Percentiles rank a stretch among this genome's conserved stretches.
These are phyloP conservation scores for Triticum monococcum DNA, from an alignment of 176 grass and related monocot genomes.

Conservation along the genomic window DNA sequence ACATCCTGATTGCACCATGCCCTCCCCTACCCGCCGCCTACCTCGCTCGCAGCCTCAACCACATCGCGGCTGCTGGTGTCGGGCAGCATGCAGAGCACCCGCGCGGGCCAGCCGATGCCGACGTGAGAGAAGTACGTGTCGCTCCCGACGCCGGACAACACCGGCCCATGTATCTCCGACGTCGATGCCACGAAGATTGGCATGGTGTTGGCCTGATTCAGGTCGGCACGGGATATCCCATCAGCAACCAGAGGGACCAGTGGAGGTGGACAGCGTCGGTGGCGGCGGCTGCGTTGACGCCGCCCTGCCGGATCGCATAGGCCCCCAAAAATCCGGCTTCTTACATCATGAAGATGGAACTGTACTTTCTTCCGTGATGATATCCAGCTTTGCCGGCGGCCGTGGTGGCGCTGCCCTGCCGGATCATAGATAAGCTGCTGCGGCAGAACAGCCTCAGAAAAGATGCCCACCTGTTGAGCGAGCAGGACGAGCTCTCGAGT, in stretches of 20 bases:
- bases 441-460: too few species aligned
- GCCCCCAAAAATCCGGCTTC: too few species aligned
- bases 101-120: slow-evolving; percentile 58
- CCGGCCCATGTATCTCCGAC: slow-evolving; percentile 58
- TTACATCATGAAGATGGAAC: too few species aligned
- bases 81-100: slow-evolving; percentile 72
- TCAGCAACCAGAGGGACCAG: slow-evolving; percentile 51
- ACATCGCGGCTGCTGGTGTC: slow-evolving; percentile 62
- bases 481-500: too few species aligned
- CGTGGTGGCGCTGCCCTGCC: too few species aligned
- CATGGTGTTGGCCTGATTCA: slow-evolving; percentile 23
- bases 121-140: slow-evolving; percentile 92
- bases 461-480: too few species aligned
- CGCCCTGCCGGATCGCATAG: neutral
- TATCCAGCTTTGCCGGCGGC: too few species aligned
- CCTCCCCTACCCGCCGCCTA: too few species aligned
- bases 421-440: too few species aligned
- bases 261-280: slow-evolving; percentile 27
- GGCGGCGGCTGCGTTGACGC: slow-evolving; percentile 35
- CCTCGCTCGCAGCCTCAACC: too few species aligned
- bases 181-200: neutral
- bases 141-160: slow-evolving; percentile 81
- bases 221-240: slow-evolving; percentile 27
- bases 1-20: too few species aligned
- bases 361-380: too few species aligned